Evolutionary conservation across 352 stramenopile genomes (phyloP), one percentile per base, ranked within the genome.

Genomic region (Phytophthora pistaciae): DNA sequence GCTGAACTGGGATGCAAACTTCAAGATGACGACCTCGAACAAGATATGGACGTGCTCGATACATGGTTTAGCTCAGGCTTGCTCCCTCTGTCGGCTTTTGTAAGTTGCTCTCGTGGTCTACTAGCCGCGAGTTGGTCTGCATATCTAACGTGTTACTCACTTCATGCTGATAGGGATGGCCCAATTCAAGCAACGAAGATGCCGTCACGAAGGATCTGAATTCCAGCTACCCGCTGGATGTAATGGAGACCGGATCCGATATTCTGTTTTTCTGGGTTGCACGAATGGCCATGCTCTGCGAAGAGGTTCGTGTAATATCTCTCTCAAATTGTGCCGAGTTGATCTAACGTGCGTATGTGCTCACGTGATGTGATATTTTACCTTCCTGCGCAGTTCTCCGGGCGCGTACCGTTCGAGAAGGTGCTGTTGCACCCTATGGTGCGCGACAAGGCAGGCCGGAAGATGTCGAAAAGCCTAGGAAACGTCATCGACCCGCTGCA

Each of bases 231-330:
- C 88, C 90, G 2, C 67, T 94, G 5, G 74, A 86, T 60, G 62
- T 96, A 10, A 92, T 96, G 83, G 90, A 96, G 62, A 96, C 88
- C 1, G 98, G 98, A 14, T 97, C 98, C 31, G 98, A 99, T 78
- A 99, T 99, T 82, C 82, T 99, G 10, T 99, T 99, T 83, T 99
- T 99, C 77, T 99, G 98, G 98, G 98, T 99, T 49, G 98, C 98
- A 14, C 92, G 98, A 48, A 99, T 99, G 98, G 98, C 99, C 5
- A 99, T 99, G 98, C 95, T 99, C 61, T 98, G 97, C 60, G 88
- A 99, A 79, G 92, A 99, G 84, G 91, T 99, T 53, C 36, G 68
- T 40, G 16, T 1, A 16, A 25, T 25, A 25, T 27, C 11, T 54
- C 36, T 25, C 3, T 20, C 40, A n/a, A 16, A 18, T 20, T 10